Conservation (phyloP, 1,139 yeast species). For the Nadsonia starkeyi-henricii region DNA sequence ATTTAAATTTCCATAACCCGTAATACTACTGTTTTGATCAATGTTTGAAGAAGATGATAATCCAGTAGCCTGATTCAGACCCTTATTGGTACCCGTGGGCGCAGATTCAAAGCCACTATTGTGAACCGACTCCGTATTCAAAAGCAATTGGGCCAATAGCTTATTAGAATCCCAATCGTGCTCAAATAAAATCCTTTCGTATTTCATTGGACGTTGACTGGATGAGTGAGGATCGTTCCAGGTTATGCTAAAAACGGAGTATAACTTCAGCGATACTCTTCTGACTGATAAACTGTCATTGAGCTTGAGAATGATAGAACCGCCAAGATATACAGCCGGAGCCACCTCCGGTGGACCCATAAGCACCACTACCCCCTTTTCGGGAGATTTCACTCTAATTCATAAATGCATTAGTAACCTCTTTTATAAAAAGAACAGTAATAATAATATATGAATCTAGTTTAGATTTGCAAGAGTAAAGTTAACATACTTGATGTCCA, state of each 20-base stretch:
- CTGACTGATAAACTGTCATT: slow-evolving; percentile 63
- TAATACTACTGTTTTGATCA: slow-evolving; percentile 5
- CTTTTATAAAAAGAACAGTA: too few relatives aligned
- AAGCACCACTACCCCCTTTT: slow-evolving; percentile 53
- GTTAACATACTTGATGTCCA: too few relatives aligned
- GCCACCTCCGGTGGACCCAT: slow-evolving; percentile 74
- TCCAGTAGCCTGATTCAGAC: slow-evolving; percentile 2
- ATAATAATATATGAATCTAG: too few relatives aligned
- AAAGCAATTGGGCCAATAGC: background rate
- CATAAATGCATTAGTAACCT: background rate
- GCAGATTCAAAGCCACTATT: slow-evolving; percentile 12
- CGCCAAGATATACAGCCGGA: slow-evolving; percentile 58
- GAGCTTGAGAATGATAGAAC: slow-evolving; percentile 64
- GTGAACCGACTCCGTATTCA: slow-evolving; percentile 34
- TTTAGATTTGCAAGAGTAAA: too few relatives aligned
- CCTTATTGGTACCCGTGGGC: slow-evolving; percentile 8
- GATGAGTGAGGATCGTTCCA: slow-evolving; percentile 16
- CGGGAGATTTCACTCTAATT: background rate
- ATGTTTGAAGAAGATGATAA: slow-evolving; percentile 13
- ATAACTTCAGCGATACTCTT: slow-evolving; percentile 45
- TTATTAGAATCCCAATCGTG: slow-evolving; percentile 50
- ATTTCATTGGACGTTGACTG: slow-evolving; percentile 21
- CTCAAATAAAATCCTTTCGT: slow-evolving; percentile 56
- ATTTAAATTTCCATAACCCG: background rate
- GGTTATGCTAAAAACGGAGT: slow-evolving; percentile 47